Evolutionary conservation across 1,284 basidiomycete species (phyloP), one percentile per base, ranked within the genome.

Genomic region (Ustilago cynodontis): DNA sequence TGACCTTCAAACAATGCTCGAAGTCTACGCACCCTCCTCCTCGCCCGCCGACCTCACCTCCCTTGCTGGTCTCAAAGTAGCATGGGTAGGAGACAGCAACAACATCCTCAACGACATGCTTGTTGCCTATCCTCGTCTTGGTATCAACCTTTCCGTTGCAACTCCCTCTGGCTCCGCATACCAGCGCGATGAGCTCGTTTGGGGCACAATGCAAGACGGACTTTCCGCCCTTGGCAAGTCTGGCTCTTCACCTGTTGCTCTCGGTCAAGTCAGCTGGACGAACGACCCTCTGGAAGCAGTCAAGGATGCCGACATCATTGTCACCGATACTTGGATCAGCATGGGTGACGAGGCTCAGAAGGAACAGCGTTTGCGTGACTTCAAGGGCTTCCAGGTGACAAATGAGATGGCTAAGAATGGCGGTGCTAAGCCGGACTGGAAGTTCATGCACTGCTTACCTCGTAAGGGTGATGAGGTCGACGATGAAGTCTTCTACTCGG

Each of bases 271-370:
- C 56, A 89, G 88, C 83, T 94, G 93, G 92, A 90, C 90, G 22
- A 88, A 88, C 29, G 91, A 93, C 81, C 95, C 97, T 0, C 89
- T 88, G 43, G 93, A 94, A 83, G 96, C 97, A 0, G 92, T 98
- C 14, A 87, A 91, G 16, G 92, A 92, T 53, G 96, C 97, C 18
- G 94, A 98, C 85, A 90, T 98, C 22, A 92, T 99, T 55, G 91
- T 98, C 22, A 99, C 97, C 2, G 84, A 85, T 60, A 86, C 82
- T 3, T 85, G 84, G 84, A 95, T 99, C 81, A 96, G 94, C 4
- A 99, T 99, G 96, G 97, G 96, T 29, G 95, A 98, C 87, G 97
- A 99, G 87, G 92, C 91, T 1, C 94, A 98, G 86, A 95, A 95
- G 81, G 92, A 88, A n/a, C 91, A 94, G 81, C 91, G 96, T 35